Evolutionary conservation across 257 asterid species (phyloP), one percentile per base, ranked within the genome.

Genomic region (Ajuga chamaepitys): DNA sequence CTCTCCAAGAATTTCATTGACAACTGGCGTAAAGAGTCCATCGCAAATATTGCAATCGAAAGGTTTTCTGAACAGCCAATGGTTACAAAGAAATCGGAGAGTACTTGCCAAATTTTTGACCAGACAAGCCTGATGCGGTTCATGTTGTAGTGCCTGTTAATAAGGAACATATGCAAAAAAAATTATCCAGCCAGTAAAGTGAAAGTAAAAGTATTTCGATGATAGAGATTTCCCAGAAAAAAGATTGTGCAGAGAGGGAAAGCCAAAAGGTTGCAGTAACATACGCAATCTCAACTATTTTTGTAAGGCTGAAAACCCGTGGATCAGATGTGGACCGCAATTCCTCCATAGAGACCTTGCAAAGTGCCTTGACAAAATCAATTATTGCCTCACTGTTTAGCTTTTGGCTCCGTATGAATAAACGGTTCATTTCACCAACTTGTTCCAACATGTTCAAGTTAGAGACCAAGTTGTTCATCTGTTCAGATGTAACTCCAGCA

Each of bases 331-430:
- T 77, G 68, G 96, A 94, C 56, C 92, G 82, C 67, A 90, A 74
- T 81, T 94, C 99, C 75, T 94, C 95, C 95, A 90, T 85, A 16
- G 99, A 94, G 3, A 94, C 99, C 82, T 88, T 94, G 85, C 99
- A 94, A 13, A 94, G 93, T 66, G 99, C 97, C 81, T 86, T 94
- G 48, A 90, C 98, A 81, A 94, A 94, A 76, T 94, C 99, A 81
- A 90, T 96, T 75, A 94, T 90, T 38, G 99, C 99, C 90, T 94
- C 99, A 66, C 97, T 94, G 64, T 94, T 94, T 37, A 94, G 81
- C 78, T 82, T 94, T 78, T 90, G 97, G 79, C 99, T 94, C 74
- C 93, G 77, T 69, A 72, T 75, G 77, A 86, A 94, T 78, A 94
- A 86, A 73, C 85, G 95, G 75, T 81, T 85, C 66, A 94, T 76